Evolutionary conservation across 768 basidiomycete genomes (phyloP).

Genomic region (Royoungia palumana): DNA sequence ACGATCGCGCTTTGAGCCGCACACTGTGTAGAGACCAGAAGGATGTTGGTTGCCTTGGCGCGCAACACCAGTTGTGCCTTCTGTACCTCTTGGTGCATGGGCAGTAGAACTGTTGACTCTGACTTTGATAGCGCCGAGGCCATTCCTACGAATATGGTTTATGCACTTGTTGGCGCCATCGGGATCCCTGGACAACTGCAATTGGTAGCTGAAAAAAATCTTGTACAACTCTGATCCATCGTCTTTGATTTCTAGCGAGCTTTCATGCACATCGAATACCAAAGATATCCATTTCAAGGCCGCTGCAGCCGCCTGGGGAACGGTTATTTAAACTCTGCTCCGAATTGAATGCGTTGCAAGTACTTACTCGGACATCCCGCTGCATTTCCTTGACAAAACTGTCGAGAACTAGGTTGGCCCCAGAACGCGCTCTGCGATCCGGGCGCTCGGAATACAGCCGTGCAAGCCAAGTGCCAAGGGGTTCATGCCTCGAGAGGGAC

Average conservation of each 20-base stretch:
- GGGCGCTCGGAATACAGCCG: neutral
- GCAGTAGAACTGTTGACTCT: neutral
- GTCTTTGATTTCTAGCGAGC: conserved; percentile 4
- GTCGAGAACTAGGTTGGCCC: neutral
- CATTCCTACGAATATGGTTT: neutral
- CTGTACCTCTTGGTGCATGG: neutral
- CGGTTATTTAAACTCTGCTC: neutral
- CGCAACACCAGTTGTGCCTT: neutral
- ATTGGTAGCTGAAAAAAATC: conserved; percentile 23
- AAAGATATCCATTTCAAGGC: conserved; percentile 13
- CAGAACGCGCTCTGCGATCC: neutral
- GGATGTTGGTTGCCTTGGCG: neutral
- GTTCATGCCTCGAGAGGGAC: conserved; percentile 23
- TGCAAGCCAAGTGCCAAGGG: conserved; percentile 7
- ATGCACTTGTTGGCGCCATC: neutral
- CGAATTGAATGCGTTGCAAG: neutral
- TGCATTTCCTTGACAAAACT: conserved; percentile 14
- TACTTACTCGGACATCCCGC: conserved; percentile 12
- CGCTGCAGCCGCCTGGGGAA: conserved; percentile 12
- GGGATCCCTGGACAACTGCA: neutral
- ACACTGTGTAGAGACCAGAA: neutral
- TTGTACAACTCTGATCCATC: conserved; percentile 12
- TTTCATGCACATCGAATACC: conserved; percentile 5
- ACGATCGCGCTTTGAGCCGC: neutral
- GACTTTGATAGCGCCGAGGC: conserved; percentile 8